These are phyloP conservation scores for Naegleria fowleri DNA, from an alignment of 208 protist species.

Conservation along the genomic window DNA sequence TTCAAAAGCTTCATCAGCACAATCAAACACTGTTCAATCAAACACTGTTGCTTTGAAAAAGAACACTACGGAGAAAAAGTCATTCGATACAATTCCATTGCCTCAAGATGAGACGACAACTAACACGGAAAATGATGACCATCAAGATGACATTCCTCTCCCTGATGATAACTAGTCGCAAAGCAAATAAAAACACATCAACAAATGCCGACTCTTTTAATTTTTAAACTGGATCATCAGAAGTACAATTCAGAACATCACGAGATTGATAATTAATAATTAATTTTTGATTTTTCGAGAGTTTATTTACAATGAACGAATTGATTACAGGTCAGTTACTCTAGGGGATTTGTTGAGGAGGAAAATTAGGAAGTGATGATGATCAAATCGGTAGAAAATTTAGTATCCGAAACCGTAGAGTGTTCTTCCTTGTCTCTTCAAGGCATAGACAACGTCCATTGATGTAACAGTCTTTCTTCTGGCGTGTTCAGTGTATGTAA, in stretches of 20 bases:
- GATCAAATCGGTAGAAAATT: background rate
- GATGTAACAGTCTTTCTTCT: constrained; percentile 85
- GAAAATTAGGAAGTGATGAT: background rate
- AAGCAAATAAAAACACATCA: too few relatives aligned
- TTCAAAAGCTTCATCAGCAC: background rate
- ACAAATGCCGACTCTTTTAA: too few relatives aligned
- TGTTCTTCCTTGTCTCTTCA: constrained; percentile 86
- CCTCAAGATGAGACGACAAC: too few relatives aligned
- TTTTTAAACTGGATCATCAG: too few relatives aligned
- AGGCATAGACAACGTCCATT: constrained; percentile 88
- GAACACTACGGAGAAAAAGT: background rate
- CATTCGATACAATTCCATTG: too few relatives aligned
- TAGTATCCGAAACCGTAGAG: constrained; percentile 79
- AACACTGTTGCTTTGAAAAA: too few relatives aligned
- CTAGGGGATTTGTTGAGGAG: background rate
- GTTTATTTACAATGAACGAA: background rate
- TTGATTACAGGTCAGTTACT: background rate
- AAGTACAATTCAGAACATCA: too few relatives aligned
- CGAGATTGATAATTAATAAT: background rate
- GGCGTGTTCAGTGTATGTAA: constrained; percentile 90
- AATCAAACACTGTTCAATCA: background rate
- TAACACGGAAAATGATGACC: background rate
- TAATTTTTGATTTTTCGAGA: background rate
- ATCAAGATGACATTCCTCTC: background rate
- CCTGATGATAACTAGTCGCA: background rate